Conservation (phyloP, 495 filamentous ascomycete genomes). For the Xylaria palmicola region DNA sequence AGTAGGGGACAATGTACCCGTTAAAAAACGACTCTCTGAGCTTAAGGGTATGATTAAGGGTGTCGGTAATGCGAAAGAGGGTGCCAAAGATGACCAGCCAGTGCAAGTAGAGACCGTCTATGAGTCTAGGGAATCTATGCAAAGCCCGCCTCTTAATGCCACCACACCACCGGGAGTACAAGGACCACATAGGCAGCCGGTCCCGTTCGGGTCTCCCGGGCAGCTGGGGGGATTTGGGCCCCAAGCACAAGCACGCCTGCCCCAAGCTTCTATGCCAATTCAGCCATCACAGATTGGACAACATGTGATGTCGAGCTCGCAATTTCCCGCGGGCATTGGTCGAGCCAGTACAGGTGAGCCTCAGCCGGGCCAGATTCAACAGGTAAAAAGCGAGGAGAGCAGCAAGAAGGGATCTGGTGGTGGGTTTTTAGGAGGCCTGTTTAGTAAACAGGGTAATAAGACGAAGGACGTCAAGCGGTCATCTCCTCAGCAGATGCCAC, state of each 20-base stretch:
- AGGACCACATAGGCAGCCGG: slow-evolving; percentile 10
- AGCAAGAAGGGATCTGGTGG: slow-evolving; percentile 24
- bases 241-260: neutral
- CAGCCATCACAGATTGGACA: neutral
- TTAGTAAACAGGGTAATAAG: slow-evolving; percentile 28
- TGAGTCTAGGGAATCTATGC: slow-evolving; percentile 19
- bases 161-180: slow-evolving; percentile 6
- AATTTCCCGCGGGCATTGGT: slow-evolving; percentile 2
- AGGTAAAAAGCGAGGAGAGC: slow-evolving; percentile 22
- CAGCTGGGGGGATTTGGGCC: neutral
- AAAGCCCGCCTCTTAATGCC: slow-evolving; percentile 15
- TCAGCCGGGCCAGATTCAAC: slow-evolving; percentile 18
- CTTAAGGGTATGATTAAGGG: slow-evolving; percentile 33
- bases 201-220: slow-evolving; percentile 1
- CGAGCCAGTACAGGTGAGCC: slow-evolving; percentile 19
- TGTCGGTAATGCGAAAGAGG: slow-evolving; percentile 31
- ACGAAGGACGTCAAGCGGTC: slow-evolving; percentile 21
- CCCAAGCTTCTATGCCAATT: neutral
- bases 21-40: slow-evolving; percentile 30
- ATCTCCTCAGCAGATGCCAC: slow-evolving; percentile 15
- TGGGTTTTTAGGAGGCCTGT: slow-evolving; percentile 28
- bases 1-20: slow-evolving; percentile 13
- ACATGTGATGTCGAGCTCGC: neutral
- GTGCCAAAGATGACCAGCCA: slow-evolving; percentile 27
- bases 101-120: slow-evolving; percentile 19